Evolutionary conservation across 2,329 filamentous ascomycete species (phyloP).

Genomic region (Exophiala aquamarina): DNA sequence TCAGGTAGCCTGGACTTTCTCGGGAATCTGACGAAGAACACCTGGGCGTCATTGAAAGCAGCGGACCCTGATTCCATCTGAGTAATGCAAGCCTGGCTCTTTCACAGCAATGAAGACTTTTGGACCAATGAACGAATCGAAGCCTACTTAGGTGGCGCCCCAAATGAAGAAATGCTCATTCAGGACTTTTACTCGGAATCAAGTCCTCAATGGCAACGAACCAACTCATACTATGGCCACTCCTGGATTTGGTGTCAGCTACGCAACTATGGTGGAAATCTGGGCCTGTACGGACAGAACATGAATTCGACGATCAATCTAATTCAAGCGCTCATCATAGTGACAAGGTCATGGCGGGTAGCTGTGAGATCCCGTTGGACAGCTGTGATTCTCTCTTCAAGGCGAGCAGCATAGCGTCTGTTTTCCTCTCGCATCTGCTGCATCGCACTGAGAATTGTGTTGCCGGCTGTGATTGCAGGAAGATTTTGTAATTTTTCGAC

Average conservation of each 20-base stretch:
- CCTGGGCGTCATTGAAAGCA: constrained; percentile 49
- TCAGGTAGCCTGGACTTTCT: constrained; percentile 48
- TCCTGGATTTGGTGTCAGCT: constrained; percentile 57
- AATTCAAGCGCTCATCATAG: constrained; percentile 47
- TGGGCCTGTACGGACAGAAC: constrained; percentile 53
- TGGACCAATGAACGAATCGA: constrained; percentile 49
- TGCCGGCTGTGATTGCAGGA: too few relatives aligned
- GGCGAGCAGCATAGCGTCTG: too few relatives aligned
- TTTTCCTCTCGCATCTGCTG: too few relatives aligned
- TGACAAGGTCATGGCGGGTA: too few relatives aligned
- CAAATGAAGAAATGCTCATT: constrained; percentile 49
- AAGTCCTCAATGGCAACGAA: constrained; percentile 52
- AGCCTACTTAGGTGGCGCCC: constrained; percentile 51
- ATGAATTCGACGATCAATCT: constrained; percentile 49
- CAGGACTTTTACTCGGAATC: constrained; percentile 53
- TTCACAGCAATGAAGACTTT: constrained; percentile 44
- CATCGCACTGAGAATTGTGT: too few relatives aligned
- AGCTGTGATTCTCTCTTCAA: constrained; percentile 49
- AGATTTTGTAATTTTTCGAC: too few relatives aligned
- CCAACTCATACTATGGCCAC: constrained; percentile 53
- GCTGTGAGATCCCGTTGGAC: too few relatives aligned
- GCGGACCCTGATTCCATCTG: constrained; percentile 51
- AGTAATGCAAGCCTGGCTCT: constrained; percentile 56
- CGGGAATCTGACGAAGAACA: constrained; percentile 43
- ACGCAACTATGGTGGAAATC: constrained; percentile 52